phyloP scores from a whole-genome alignment of 2,329 filamentous ascomycete genomes.

The Fulvia fulva region DNA sequence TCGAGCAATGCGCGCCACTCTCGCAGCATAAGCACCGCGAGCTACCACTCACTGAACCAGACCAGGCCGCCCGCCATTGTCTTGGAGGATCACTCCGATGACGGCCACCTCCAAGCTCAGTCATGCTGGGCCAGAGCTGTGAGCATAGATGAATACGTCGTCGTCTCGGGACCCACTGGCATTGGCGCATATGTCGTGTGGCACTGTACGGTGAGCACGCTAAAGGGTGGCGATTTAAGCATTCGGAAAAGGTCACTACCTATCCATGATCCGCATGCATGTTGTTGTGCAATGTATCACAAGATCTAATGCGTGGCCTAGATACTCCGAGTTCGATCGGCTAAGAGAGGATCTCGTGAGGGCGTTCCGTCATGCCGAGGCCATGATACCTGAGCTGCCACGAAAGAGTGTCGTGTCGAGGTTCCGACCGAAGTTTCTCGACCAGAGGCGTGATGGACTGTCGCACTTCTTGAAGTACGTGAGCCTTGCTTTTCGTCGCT shows the following conservation, averaged over 20 bases:
- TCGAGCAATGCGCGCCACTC: constrained; percentile 31
- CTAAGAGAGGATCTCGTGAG: constrained; percentile 68
- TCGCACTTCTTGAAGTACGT: constrained; percentile 91
- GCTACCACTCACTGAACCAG: constrained; percentile 35
- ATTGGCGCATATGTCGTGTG: constrained; percentile 92
- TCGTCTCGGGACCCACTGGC: constrained; percentile 56
- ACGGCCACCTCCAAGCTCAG: constrained; percentile 53
- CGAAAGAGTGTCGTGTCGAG: constrained; percentile 82
- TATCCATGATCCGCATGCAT: constrained; percentile 1
- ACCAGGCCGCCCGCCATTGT: constrained; percentile 46
- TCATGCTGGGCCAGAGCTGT: constrained; percentile 61
- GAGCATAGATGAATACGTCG: constrained; percentile 58
- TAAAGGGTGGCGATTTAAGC: constrained; percentile 53
- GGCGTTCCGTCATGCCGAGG: constrained; percentile 79
- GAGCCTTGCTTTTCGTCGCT: background rate
- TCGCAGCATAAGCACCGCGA: constrained; percentile 36
- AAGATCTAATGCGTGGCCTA: constrained; percentile 20
- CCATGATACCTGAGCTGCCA: constrained; percentile 82
- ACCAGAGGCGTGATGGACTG: constrained; percentile 74
- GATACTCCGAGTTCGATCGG: constrained; percentile 92
- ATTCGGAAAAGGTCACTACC: constrained; percentile 48
- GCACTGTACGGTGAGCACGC: constrained; percentile 82
- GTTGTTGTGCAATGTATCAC: constrained; percentile 1
- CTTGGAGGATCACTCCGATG: constrained; percentile 62
- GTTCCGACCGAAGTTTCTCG: constrained; percentile 79